A percentile compares a stretch with the other conserved stretches of the same genome.
Conservation (phyloP, 2,329 filamentous ascomycete genomes). For the Plenodomus lindquistii region DNA sequence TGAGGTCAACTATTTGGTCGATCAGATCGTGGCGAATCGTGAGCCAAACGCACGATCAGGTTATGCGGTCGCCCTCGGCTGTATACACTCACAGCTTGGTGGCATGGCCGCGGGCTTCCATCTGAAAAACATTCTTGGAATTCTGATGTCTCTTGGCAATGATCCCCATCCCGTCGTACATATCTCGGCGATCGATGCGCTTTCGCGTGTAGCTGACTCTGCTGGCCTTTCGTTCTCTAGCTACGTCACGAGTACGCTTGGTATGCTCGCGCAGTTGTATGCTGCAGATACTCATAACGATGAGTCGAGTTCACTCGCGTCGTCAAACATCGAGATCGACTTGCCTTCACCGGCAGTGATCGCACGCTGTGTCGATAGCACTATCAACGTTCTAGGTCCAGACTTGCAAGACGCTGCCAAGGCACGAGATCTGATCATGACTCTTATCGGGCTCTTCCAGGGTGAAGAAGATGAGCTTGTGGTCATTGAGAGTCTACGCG, state of each 20-base stretch:
- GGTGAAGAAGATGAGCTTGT: conserved; percentile 72
- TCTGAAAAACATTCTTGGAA: conserved; percentile 94
- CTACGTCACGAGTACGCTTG: conserved; percentile 87
- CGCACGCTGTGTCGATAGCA: conserved; percentile 86
- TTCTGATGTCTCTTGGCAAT: conserved; percentile 95
- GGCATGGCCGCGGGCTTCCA: conserved; percentile 98
- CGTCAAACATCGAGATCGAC: conserved; percentile 88
- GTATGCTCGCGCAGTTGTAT: conserved; percentile 93
- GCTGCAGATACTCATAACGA: conserved; percentile 88
- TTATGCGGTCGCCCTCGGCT: conserved; percentile 89
- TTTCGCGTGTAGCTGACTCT: conserved; percentile 85
- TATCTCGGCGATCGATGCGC: conserved; percentile 90
- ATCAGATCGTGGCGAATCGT: conserved; percentile 90
- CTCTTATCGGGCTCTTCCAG: conserved; percentile 80
- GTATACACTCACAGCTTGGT: conserved; percentile 92
- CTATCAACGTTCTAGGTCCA: conserved; percentile 94
- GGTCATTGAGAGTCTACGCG: conserved; percentile 76
- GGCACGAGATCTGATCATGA: conserved; percentile 88
- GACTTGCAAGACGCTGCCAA: conserved; percentile 92
- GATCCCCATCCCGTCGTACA: conserved; percentile 95
- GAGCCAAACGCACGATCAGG: conserved; percentile 92
- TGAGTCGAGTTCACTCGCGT: conserved; percentile 76
- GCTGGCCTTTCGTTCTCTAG: conserved; percentile 89
- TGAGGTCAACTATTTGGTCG: conserved; percentile 88
- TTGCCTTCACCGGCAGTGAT: conserved; percentile 81